These are phyloP conservation scores for Penicillium sp. DNA, from an alignment of 2,329 filamentous ascomycete species.

Conservation along the genomic window DNA sequence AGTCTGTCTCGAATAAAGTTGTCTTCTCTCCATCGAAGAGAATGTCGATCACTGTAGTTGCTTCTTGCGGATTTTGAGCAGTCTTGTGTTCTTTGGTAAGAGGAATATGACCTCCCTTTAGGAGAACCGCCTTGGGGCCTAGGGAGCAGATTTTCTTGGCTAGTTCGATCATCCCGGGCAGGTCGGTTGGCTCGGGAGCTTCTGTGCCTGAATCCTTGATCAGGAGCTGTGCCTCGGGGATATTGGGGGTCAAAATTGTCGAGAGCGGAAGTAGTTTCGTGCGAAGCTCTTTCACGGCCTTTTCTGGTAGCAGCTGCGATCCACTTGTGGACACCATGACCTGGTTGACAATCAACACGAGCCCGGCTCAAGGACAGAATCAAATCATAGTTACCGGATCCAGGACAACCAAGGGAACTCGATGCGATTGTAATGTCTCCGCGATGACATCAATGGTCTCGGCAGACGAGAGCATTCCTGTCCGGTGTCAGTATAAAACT, in stretches of 20 bases:
- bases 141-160: slow-evolving; percentile 61
- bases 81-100: slow-evolving; percentile 59
- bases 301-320: slow-evolving; percentile 42
- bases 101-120: slow-evolving; percentile 89
- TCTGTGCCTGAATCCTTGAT: slow-evolving; percentile 39
- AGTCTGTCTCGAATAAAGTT: slow-evolving; percentile 61
- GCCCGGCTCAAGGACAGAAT: not conserved
- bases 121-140: slow-evolving; percentile 72
- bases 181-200: slow-evolving; percentile 47
- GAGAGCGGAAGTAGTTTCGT: slow-evolving; percentile 42
- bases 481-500: slow-evolving; percentile 1
- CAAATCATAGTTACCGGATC: slow-evolving; percentile 61
- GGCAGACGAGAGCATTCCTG: slow-evolving; percentile 76
- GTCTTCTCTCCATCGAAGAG: slow-evolving; percentile 57
- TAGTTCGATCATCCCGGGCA: slow-evolving; percentile 64
- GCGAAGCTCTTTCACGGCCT: slow-evolving; percentile 40
- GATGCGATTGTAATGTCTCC: slow-evolving; percentile 55
- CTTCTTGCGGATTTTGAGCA: slow-evolving; percentile 56
- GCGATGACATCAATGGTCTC: slow-evolving; percentile 66
- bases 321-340: slow-evolving; percentile 70
- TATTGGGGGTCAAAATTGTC: slow-evolving; percentile 46
- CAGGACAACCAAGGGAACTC: slow-evolving; percentile 58
- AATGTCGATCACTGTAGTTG: slow-evolving; percentile 67
- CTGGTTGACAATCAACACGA: slow-evolving; percentile 43
- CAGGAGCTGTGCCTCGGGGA: slow-evolving; percentile 45